Evolutionary conservation across 805 yeast genomes (phyloP).

Genomic region (Isabelozyma rhagii): DNA sequence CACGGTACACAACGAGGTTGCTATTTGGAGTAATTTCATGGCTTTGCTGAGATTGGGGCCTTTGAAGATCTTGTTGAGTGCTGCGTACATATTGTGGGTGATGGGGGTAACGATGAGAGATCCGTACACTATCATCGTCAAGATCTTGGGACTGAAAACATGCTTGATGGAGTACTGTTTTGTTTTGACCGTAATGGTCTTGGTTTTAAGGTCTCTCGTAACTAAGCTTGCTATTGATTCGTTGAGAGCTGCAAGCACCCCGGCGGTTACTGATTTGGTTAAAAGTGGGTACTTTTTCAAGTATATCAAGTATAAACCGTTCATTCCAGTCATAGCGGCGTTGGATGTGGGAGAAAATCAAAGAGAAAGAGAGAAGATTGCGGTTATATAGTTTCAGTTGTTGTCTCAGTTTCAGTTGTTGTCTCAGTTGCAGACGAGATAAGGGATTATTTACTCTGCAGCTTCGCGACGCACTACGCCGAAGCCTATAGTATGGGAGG

Average conservation of each 20-base stretch:
- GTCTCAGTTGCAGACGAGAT: background rate
- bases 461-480: too few species aligned
- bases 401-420: background rate
- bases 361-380: background rate
- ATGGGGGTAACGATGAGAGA: slow-evolving; percentile 54
- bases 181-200: background rate
- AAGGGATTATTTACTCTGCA: too few species aligned
- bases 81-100: slow-evolving; percentile 50
- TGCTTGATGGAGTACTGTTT: slow-evolving; percentile 29
- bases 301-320: slow-evolving; percentile 31
- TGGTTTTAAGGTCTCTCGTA: slow-evolving; percentile 42
- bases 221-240: slow-evolving; percentile 54
- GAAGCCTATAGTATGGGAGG: too few species aligned
- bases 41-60: slow-evolving; percentile 37
- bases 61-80: slow-evolving; percentile 41
- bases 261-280: slow-evolving; percentile 59
- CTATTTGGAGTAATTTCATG: slow-evolving; percentile 47
- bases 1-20: slow-evolving; percentile 49
- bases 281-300: slow-evolving; percentile 50
- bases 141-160: slow-evolving; percentile 42
- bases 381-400: background rate
- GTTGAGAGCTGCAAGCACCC: slow-evolving; percentile 51
- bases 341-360: background rate
- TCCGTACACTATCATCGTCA: slow-evolving; percentile 57
- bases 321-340: slow-evolving; percentile 4